Evolutionary conservation across 192 early-diverging fungal species (phyloP).

Genomic region (Umbelopsis sp.): DNA sequence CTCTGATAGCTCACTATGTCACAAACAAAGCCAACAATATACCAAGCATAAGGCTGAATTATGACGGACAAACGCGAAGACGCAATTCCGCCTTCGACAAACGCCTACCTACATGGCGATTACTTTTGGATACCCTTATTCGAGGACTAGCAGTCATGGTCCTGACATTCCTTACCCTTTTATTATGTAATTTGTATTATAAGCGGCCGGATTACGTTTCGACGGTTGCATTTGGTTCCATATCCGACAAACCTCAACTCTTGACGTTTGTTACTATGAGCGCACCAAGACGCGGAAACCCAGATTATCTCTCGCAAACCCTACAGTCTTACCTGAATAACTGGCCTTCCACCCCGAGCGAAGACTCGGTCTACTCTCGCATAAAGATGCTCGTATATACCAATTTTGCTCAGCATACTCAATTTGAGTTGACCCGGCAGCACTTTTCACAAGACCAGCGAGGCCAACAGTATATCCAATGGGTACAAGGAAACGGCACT

Average conservation of each 20-base stretch:
- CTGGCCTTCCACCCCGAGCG: slow-evolving; percentile 39
- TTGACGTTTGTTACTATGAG: slow-evolving; percentile 56
- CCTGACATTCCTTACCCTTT: slow-evolving; percentile 32
- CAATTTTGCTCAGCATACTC: slow-evolving; percentile 51
- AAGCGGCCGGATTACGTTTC: slow-evolving; percentile 28
- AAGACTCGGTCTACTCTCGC: slow-evolving; percentile 48
- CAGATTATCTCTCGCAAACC: slow-evolving; percentile 48
- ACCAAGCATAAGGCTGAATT: background rate
- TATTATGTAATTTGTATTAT: slow-evolving; percentile 41
- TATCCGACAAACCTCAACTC: slow-evolving; percentile 44
- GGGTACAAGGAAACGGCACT: slow-evolving; percentile 48
- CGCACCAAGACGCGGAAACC: slow-evolving; percentile 48
- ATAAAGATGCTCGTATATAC: slow-evolving; percentile 56
- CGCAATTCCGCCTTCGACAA: slow-evolving; percentile 26
- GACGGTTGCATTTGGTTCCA: slow-evolving; percentile 14
- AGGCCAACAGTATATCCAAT: slow-evolving; percentile 50
- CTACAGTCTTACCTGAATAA: slow-evolving; percentile 50
- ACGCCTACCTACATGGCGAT: slow-evolving; percentile 36
- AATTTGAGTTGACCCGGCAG: slow-evolving; percentile 41
- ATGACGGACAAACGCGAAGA: background rate
- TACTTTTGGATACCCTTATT: slow-evolving; percentile 31
- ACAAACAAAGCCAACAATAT: slow-evolving; percentile 9
- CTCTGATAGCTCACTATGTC: slow-evolving; percentile 34
- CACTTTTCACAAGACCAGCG: slow-evolving; percentile 41
- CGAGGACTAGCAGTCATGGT: slow-evolving; percentile 23